Evolutionary conservation across 441 rosid species (phyloP).

Genomic region (Arabidopsis hybrid): DNA sequence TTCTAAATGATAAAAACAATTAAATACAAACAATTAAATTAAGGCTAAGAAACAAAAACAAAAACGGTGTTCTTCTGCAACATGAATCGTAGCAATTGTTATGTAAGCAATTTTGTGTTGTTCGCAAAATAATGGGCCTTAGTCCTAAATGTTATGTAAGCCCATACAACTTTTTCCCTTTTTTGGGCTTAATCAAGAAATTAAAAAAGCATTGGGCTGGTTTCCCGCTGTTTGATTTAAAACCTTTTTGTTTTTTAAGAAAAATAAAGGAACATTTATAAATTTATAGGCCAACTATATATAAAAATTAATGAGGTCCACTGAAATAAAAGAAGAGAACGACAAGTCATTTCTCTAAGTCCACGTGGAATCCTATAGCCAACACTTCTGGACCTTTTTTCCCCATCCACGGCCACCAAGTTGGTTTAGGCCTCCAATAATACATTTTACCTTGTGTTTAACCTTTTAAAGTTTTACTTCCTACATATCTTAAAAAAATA

Average conservation of each 20-base stretch:
- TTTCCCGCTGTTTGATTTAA: background rate
- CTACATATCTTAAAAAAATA: background rate
- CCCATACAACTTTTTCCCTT: background rate
- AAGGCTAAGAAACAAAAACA: no score
- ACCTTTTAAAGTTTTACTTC: background rate
- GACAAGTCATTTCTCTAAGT: conserved; percentile 5
- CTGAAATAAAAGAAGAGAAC: conserved; percentile 25
- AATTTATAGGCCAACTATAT: background rate
- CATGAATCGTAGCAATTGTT: no score
- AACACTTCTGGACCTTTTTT: conserved; percentile 28
- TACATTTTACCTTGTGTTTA: background rate
- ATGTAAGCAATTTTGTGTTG: no score
- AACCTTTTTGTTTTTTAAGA: background rate
- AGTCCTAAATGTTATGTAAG: conserved; percentile 1
- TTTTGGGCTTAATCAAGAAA: conserved; percentile 23
- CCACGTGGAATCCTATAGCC: background rate
- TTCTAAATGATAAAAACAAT: no score
- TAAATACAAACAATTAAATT: no score
- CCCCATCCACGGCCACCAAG: conserved; percentile 20
- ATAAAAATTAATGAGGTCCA: conserved; percentile 21
- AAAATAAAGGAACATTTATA: background rate
- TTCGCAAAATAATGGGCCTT: conserved; percentile 13
- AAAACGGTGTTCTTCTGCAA: no score
- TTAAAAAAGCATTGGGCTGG: background rate
- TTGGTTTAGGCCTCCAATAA: conserved; percentile 35